Base-by-base conservation (phyloP, 2,329 filamentous ascomycete genomes). In the Ophiostoma sp. region DNA sequence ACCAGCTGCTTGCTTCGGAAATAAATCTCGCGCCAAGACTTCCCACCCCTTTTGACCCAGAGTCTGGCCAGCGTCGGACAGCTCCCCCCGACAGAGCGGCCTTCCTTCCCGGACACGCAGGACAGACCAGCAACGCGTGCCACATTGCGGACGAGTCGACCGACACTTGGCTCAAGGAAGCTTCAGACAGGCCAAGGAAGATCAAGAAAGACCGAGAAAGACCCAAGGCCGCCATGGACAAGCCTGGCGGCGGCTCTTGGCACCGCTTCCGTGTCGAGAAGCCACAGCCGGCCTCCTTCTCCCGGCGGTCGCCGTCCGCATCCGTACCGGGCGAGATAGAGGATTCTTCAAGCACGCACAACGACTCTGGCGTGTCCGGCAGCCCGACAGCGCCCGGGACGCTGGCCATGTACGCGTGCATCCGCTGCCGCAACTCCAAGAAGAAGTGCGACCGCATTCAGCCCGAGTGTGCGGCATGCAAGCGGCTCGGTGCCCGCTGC, bases 381-480 rank as follows among this genome's bases (percentile, higher is more conserved):
- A 66, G 65, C 65, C 64, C 38, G 3, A 47, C 42, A 27, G 27
- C 27, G 12, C 18, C 64, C 45, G 66, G 66, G 8, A 58, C 60
- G 14, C 76, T 79, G 12, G 67, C 67, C 16, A 65, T 68, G 63
- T 68, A 68, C 41, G 67, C 67, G 63, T 81, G 80, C 71, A 78
- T 80, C 66, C 76, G 80, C 49, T 81, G 80, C 72, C 78, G 80
- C 63, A 76, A 74, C 70, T 79, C 81, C 73, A 81, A 81, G 74
- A 81, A 81, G 75, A 80, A 78, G 69, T 81, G 80, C 72, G 80
- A 77, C 63, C 76, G 79, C 49, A 79, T 78, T 0, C 77, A 77
- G 70, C 80, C 77, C 38, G 74, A 75, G 14, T 81, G 80, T 72
- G 75, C 76, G 4, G 75, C 79, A 1, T 81, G 80, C 70, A 75